phyloP scores from a whole-genome alignment of 345 rosid genomes.

The Eucalyptus camaldulensis region DNA sequence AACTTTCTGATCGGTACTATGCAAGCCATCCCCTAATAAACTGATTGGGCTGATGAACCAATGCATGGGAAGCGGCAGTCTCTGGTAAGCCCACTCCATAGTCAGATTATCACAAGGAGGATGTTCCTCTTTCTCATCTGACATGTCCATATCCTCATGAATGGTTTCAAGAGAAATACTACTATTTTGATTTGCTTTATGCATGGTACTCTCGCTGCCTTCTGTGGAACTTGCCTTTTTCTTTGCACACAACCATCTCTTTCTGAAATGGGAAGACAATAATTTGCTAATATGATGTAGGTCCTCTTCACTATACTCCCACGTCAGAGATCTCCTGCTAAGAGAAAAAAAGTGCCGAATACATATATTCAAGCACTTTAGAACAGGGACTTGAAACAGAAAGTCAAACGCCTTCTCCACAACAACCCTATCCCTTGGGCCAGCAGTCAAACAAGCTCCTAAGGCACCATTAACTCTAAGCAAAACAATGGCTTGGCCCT shows the following conservation, averaged over 20 bases:
- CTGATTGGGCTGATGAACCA: constrained; percentile 91
- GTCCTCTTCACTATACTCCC: constrained; percentile 40
- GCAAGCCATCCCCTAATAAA: constrained; percentile 20
- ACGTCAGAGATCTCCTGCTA: constrained; percentile 12
- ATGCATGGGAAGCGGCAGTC: constrained; percentile 73
- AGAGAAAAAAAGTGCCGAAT: constrained; percentile 19
- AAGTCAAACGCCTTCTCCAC: constrained; percentile 50
- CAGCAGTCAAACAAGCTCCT: constrained; percentile 45
- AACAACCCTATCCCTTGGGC: constrained; percentile 49
- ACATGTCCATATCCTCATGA: constrained; percentile 50
- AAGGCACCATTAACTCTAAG: constrained; percentile 39
- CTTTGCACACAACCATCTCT: constrained; percentile 58
- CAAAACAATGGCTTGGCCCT: constrained; percentile 14
- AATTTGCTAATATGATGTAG: constrained; percentile 29
- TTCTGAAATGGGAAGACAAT: constrained; percentile 58
- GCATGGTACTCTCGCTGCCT: neutral
- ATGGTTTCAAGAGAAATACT: constrained; percentile 48
- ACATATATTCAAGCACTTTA: constrained; percentile 31
- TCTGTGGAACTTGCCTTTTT: constrained; percentile 26
- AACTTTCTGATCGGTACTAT: constrained; percentile 6
- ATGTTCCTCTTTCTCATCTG: constrained; percentile 21
- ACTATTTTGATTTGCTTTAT: constrained; percentile 11
- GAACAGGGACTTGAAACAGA: constrained; percentile 49
- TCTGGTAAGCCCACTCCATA: constrained; percentile 78
- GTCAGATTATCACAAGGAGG: constrained; percentile 8